phyloP scores from a whole-genome alignment of 1,139 yeast species.

The Citeromyces siamensis region DNA sequence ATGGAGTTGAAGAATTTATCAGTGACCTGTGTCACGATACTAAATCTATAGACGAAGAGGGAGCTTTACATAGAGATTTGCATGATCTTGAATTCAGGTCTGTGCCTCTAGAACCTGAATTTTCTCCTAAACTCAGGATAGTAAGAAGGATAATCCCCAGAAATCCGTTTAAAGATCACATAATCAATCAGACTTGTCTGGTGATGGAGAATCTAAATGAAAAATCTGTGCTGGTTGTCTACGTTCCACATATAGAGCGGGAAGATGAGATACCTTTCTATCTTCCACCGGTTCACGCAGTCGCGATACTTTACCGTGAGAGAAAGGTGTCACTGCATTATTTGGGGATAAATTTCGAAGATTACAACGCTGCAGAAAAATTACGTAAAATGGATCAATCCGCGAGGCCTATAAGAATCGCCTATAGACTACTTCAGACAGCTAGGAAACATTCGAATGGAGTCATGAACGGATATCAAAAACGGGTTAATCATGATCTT shows the following conservation, averaged over 20 bases:
- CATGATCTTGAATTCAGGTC: slow-evolving; percentile 41
- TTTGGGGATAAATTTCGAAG: slow-evolving; percentile 36
- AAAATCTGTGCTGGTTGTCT: slow-evolving; percentile 45
- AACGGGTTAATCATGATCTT: slow-evolving; percentile 79
- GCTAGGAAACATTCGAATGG: slow-evolving; percentile 79
- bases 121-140: slow-evolving; percentile 33
- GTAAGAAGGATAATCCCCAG: slow-evolving; percentile 81
- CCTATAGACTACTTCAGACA: slow-evolving; percentile 67
- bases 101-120: slow-evolving; percentile 27
- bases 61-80: slow-evolving; percentile 32
- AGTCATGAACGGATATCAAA: slow-evolving; percentile 71
- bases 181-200: slow-evolving; percentile 77
- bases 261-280: slow-evolving; percentile 75
- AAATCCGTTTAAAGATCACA: slow-evolving; percentile 75
- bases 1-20: neutral
- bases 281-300: slow-evolving; percentile 71
- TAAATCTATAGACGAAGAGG: slow-evolving; percentile 17
- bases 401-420: slow-evolving; percentile 69
- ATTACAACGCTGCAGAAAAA: slow-evolving; percentile 11
- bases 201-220: slow-evolving; percentile 23
- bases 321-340: slow-evolving; percentile 62
- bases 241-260: slow-evolving; percentile 57
- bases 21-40: slow-evolving; percentile 1
- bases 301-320: slow-evolving; percentile 54
- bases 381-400: slow-evolving; percentile 27